Evolutionary conservation across 2,329 filamentous ascomycete genomes (phyloP).

Genomic region (Cercospora citrullina): DNA sequence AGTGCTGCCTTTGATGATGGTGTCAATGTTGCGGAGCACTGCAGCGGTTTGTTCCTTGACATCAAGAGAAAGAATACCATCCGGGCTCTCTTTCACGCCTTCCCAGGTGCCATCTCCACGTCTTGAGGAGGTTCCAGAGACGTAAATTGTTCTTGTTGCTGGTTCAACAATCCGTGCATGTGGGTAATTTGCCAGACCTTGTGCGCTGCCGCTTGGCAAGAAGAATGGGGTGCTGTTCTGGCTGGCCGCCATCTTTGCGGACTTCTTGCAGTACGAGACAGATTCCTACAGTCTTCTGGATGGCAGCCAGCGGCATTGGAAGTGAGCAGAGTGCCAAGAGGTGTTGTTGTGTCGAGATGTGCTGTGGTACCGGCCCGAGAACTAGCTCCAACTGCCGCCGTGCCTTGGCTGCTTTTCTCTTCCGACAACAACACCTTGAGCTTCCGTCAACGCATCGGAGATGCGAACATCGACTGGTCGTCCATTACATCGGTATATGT

Average conservation of each 20-base stretch:
- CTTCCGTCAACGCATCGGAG: neutral
- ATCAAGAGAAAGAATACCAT: conserved; percentile 16
- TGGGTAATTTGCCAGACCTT: conserved; percentile 24
- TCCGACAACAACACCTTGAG: neutral
- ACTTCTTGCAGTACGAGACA: neutral
- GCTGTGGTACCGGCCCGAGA: conserved; percentile 5
- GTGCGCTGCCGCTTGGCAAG: conserved; percentile 16
- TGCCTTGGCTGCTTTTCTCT: neutral
- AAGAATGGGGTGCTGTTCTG: conserved; percentile 16
- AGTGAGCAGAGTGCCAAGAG: neutral
- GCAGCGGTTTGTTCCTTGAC: conserved; percentile 22
- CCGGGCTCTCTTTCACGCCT: conserved; percentile 15
- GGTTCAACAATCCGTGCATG: conserved; percentile 16
- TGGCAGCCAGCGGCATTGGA: neutral
- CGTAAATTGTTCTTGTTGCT: conserved; percentile 21
- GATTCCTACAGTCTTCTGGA: neutral
- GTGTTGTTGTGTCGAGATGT: neutral
- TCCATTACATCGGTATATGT: conserved; percentile 18
- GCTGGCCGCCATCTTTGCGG: neutral
- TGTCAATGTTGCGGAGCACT: conserved; percentile 22
- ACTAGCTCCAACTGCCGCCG: neutral
- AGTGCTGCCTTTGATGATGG: conserved; percentile 20
- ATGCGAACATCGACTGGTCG: neutral
- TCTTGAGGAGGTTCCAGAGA: conserved; percentile 24
- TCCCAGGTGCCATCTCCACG: conserved; percentile 22